phyloP scores from a whole-genome alignment of 1,284 basidiomycete genomes.

The Tilletia setariae region DNA sequence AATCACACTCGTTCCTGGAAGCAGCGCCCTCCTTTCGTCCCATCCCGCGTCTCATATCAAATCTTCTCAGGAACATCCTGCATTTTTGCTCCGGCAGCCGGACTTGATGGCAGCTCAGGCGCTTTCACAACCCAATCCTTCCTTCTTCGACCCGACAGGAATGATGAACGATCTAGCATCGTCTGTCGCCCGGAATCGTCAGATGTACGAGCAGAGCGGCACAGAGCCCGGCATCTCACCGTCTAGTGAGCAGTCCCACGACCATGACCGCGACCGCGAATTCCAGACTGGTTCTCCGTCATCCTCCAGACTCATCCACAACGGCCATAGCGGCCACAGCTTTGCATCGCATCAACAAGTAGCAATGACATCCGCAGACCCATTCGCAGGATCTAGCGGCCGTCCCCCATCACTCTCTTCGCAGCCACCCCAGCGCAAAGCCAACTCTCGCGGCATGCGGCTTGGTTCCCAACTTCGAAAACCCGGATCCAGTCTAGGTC shows the following conservation, averaged over 20 bases:
- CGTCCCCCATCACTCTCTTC: neutral
- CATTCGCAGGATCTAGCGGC: neutral
- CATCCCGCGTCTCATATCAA: too few relatives aligned
- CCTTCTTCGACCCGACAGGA: too few relatives aligned
- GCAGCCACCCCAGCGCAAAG: neutral
- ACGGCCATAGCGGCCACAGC: neutral
- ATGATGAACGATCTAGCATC: neutral
- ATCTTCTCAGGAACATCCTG: too few relatives aligned
- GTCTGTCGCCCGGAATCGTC: neutral
- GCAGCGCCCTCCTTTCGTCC: too few relatives aligned
- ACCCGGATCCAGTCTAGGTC: neutral
- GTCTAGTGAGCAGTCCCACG: neutral
- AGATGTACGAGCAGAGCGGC: neutral
- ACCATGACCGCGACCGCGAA: neutral
- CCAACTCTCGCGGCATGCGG: conserved; percentile 12
- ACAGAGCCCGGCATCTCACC: neutral
- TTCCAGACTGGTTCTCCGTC: neutral
- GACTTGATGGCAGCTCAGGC: too few relatives aligned
- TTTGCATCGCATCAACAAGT: neutral
- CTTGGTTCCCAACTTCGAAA: conserved; percentile 6
- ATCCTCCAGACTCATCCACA: neutral
- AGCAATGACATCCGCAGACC: neutral
- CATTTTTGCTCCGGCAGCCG: too few relatives aligned
- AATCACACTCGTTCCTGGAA: too few relatives aligned
- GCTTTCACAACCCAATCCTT: too few relatives aligned